Conservation (phyloP, 2,329 filamentous ascomycete species). For the Cercospora sp. region DNA sequence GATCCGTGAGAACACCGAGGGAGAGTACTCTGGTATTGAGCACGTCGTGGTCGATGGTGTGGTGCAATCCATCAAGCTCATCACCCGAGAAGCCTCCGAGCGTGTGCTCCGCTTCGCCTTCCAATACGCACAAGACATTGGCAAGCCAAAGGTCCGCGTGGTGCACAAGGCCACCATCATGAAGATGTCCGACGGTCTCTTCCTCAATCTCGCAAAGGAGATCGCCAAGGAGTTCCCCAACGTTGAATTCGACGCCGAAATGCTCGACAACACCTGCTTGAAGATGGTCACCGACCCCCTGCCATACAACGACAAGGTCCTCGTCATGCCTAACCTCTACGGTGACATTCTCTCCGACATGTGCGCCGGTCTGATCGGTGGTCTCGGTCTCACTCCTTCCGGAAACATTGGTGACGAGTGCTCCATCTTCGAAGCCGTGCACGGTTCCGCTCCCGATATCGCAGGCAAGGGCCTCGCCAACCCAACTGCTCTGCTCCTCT, state of each 20-base stretch:
- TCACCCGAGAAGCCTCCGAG: constrained; percentile 91
- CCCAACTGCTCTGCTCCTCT: constrained; percentile 91
- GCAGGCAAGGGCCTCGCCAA: constrained; percentile 95
- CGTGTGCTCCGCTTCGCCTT: constrained; percentile 96
- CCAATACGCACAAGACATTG: constrained; percentile 92
- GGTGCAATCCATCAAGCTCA: constrained; percentile 99
- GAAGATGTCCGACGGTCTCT: constrained; percentile 99
- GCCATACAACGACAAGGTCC: constrained; percentile 98
- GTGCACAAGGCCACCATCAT: constrained; percentile 99
- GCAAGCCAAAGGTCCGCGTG: constrained; percentile 93
- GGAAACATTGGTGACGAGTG: constrained; percentile 99
- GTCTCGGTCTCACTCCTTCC: constrained; percentile 93
- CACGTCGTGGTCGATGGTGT: constrained; percentile 97
- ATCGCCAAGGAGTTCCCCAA: constrained; percentile 93
- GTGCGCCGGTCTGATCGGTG: constrained; percentile 97
- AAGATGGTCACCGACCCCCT: constrained; percentile 97
- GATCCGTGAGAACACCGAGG: constrained; percentile 99
- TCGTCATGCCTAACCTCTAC: constrained; percentile 97
- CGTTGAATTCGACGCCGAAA: constrained; percentile 95
- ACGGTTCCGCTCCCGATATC: constrained; percentile 95
- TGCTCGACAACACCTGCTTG: constrained; percentile 98
- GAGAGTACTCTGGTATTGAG: constrained; percentile 99
- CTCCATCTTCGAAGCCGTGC: constrained; percentile 99
- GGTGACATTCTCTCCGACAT: constrained; percentile 99
- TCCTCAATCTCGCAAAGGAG: constrained; percentile 81